Conservation (phyloP, 495 filamentous ascomycete species). For the Pyrenula massariospora region DNA sequence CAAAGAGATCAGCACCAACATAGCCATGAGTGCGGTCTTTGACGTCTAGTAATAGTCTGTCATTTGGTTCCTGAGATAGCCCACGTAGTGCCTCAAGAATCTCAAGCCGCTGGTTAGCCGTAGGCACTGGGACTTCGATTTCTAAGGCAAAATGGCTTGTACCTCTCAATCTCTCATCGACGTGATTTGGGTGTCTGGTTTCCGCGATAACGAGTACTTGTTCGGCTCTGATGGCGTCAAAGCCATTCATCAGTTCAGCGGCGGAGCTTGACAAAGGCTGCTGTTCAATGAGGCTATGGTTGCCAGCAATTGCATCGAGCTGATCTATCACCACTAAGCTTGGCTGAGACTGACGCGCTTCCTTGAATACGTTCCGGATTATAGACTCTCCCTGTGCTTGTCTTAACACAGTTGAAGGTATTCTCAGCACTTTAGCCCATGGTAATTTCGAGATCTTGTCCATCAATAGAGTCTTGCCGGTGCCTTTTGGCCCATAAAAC, state of each 20-base stretch:
- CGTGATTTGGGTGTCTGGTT: conserved; percentile 56
- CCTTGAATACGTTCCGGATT: conserved; percentile 59
- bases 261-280: conserved; percentile 18
- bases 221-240: conserved; percentile 28
- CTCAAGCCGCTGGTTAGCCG: conserved; percentile 54
- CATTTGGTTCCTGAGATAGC: conserved; percentile 15
- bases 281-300: conserved; percentile 28
- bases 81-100: conserved; percentile 50
- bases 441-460: conserved; percentile 50
- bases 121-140: conserved; percentile 72
- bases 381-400: conserved; percentile 34
- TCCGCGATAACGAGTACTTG: conserved; percentile 62
- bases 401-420: conserved; percentile 39
- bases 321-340: conserved; percentile 78
- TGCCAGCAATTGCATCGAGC: conserved; percentile 63
- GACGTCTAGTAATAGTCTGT: conserved; percentile 29
- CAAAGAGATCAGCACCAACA: conserved; percentile 51
- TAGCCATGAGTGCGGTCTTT: conserved; percentile 55
- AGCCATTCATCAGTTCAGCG: conserved; percentile 27
- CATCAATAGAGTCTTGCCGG: conserved; percentile 67
- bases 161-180: conserved; percentile 62
- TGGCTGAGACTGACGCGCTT: conserved; percentile 59
- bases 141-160: conserved; percentile 55
- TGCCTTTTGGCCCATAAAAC: conserved; percentile 73
- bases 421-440: conserved; percentile 54